phyloP scores from a whole-genome alignment of 2,329 filamentous ascomycete species.

The Juglanconis oblonga region DNA sequence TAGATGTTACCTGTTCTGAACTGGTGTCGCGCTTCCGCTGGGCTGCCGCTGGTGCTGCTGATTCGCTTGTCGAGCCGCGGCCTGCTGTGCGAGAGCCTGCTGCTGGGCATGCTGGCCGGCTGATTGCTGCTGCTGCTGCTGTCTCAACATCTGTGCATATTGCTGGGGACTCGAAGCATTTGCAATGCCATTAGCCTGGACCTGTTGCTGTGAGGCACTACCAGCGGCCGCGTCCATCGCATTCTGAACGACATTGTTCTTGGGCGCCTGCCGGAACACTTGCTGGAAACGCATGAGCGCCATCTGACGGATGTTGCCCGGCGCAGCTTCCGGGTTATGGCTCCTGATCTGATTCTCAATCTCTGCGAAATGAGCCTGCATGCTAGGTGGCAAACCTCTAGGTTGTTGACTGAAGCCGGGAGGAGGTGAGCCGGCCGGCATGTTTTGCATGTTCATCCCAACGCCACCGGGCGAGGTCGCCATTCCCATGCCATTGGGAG shows the following conservation, averaged over 20 bases:
- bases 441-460: slow-evolving; percentile 44
- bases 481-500: slow-evolving; percentile 40
- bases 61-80: slow-evolving; percentile 25
- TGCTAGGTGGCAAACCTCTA: slow-evolving; percentile 43
- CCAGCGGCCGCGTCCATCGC: slow-evolving; percentile 57
- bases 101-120: slow-evolving; percentile 1
- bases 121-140: slow-evolving; percentile 51
- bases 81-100: slow-evolving; percentile 26
- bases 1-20: slow-evolving; percentile 3
- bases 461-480: slow-evolving; percentile 39
- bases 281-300: slow-evolving; percentile 45
- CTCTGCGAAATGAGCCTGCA: slow-evolving; percentile 47
- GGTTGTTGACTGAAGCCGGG: slow-evolving; percentile 19
- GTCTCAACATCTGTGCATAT: slow-evolving; percentile 56
- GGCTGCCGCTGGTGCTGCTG: slow-evolving; percentile 20
- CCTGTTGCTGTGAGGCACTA: slow-evolving; percentile 43
- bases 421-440: slow-evolving; percentile 43
- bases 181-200: slow-evolving; percentile 46
- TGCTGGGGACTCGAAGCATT: slow-evolving; percentile 54
- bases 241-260: slow-evolving; percentile 39
- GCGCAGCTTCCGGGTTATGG: slow-evolving; percentile 49
- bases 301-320: slow-evolving; percentile 48
- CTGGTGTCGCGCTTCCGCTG: slow-evolving; percentile 17
- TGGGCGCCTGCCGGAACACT: slow-evolving; percentile 36
- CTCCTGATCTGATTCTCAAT: slow-evolving; percentile 51